Base-by-base conservation (phyloP, 2,329 filamentous ascomycete species). In the Sphaerulina vaccinii region DNA sequence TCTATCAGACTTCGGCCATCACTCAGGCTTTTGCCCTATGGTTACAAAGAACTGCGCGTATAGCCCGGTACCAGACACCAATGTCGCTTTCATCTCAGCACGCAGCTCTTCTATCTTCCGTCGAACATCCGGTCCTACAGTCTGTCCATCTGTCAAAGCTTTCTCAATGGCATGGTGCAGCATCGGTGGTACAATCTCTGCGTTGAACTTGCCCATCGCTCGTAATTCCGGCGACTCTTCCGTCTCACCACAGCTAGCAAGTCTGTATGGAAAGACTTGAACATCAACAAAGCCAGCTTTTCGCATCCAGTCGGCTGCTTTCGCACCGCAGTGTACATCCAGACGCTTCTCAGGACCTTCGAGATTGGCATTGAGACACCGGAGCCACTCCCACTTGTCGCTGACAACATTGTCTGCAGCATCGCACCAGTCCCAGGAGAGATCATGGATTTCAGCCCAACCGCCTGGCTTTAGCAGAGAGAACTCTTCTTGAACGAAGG, bases 391-490 rank as follows among this genome's bases (percentile, higher is more conserved):
- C 51, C 47, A 54, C 10, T 43, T 32, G 3, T 53, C 32, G 39
- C 51, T 56, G 27, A 51, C 38, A 10, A 47, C 15, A 5, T 23
- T 44, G 1, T 43, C 32, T 13, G 50, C 32, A 6, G 9, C 5
- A 16, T 48, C 41, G 18, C 49, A 56, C 41, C 49, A 49, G 6
- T 48, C 19, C 45, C 41, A 51, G 8, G 45, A 37, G 2, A 55
- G 36, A 27, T 61, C 60, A 15, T 62, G 60, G 3, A 62, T 13
- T 49, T 63, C 60, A n/a, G 48, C 46, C 55, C 56, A 62, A 9
- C 57, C 59, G 18, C 59, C 60, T 11, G 60, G 56, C 19, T 56
- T 56, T 23, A 63, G 44, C 9, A 62, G 48, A 3, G 15, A 37
- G 24, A 35, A 42, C 23, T 53, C 54, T 16, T 42, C 52, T 10